Evolutionary conservation across 768 basidiomycete genomes (phyloP).

Genomic region (Fomitopsis serialis): DNA sequence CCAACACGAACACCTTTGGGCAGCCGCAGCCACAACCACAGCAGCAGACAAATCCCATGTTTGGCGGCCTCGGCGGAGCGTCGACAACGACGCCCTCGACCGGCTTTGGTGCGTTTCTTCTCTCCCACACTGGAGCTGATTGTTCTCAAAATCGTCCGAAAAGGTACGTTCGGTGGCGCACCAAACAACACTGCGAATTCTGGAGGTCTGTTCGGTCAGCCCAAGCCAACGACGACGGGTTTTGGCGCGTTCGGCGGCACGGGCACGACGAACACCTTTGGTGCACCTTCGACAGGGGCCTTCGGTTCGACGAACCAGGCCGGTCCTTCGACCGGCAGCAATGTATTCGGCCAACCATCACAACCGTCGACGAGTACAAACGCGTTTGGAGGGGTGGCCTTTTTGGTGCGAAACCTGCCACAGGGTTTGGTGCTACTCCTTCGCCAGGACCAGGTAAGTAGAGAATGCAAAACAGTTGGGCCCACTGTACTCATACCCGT

Average conservation of each 20-base stretch:
- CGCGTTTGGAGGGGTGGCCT: conserved; percentile 38
- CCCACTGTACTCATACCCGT: background rate
- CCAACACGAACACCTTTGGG: conserved; percentile 42
- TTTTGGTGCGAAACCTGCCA: conserved; percentile 50
- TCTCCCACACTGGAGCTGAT: background rate
- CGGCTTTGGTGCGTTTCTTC: conserved; percentile 29
- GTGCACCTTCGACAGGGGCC: conserved; percentile 35
- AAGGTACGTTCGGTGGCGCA: conserved; percentile 35
- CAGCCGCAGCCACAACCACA: conserved; percentile 40
- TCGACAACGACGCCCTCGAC: conserved; percentile 22
- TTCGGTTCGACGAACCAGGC: conserved; percentile 32
- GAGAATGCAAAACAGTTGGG: background rate
- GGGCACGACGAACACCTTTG: conserved; percentile 47
- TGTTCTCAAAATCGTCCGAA: background rate
- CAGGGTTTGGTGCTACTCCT: conserved; percentile 39
- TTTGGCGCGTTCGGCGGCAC: conserved; percentile 72
- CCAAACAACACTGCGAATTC: conserved; percentile 29
- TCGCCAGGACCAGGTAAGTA: conserved; percentile 31
- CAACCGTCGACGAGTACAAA: conserved; percentile 21
- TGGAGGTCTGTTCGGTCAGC: conserved; percentile 48
- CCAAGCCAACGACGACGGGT: conserved; percentile 64
- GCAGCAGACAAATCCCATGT: conserved; percentile 73
- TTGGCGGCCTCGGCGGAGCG: conserved; percentile 50
- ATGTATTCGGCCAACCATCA: conserved; percentile 25
- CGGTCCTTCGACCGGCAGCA: conserved; percentile 25